phyloP scores from a whole-genome alignment of 306 rosid species.

The Quercus engelmannii region DNA sequence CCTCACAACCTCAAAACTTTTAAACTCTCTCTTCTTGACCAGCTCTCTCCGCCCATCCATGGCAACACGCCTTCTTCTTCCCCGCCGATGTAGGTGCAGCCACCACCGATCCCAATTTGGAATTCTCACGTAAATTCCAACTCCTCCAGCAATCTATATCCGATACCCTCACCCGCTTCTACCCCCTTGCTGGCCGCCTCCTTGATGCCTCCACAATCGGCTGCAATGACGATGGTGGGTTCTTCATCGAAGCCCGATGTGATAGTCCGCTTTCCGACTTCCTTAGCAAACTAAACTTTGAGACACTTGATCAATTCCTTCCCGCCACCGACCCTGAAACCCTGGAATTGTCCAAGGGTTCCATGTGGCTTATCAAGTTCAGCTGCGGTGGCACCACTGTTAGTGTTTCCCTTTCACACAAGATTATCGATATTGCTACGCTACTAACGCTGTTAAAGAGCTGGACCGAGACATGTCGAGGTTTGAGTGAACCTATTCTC shows the following conservation, averaged over 20 bases:
- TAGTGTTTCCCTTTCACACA: constrained; percentile 31
- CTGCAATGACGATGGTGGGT: background rate
- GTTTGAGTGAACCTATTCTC: background rate
- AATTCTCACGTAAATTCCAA: constrained; percentile 25
- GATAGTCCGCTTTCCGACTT: constrained; percentile 19
- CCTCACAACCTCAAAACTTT: constrained; percentile 21
- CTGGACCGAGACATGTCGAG: constrained; percentile 20
- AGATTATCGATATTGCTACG: constrained; percentile 20
- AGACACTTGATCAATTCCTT: constrained; percentile 23
- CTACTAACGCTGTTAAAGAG: constrained; percentile 13
- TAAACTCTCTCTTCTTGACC: constrained; percentile 35
- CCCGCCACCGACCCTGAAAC: constrained; percentile 22
- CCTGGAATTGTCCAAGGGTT: background rate
- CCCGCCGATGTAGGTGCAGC: background rate
- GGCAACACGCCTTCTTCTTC: constrained; percentile 38
- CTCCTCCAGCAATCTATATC: constrained; percentile 41
- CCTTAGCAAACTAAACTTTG: constrained; percentile 22
- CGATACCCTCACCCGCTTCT: constrained; percentile 24
- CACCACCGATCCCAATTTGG: background rate
- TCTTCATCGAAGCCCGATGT: too few relatives aligned
- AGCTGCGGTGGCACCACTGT: constrained; percentile 37
- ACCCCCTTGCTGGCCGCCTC: constrained; percentile 44
- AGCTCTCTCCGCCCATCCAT: constrained; percentile 34
- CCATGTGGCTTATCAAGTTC: constrained; percentile 24
- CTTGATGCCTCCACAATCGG: constrained; percentile 20